Conservation (phyloP, 2,329 filamentous ascomycete species). For the Nectriaceae sp. region DNA sequence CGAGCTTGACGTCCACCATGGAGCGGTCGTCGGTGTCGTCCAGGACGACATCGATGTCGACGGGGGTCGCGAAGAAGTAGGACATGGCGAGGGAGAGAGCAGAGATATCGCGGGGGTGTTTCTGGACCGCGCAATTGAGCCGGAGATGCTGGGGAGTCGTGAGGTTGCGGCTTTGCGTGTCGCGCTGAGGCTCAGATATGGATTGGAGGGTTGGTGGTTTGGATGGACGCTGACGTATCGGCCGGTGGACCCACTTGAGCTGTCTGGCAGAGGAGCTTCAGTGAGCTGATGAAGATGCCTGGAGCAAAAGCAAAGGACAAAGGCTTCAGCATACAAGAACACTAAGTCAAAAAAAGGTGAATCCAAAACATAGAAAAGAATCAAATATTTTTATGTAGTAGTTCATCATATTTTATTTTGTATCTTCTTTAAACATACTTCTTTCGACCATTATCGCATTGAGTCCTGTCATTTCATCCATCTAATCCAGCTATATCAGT, state of each 20-base stretch:
- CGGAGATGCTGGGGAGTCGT: neutral
- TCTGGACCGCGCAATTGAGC: slow-evolving; percentile 1
- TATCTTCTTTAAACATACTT: too few relatives aligned
- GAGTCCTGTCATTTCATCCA: too few relatives aligned
- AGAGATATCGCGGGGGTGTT: slow-evolving; percentile 1
- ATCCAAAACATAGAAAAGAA: neutral
- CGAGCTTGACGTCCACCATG: slow-evolving; percentile 96
- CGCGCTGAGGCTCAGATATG: slow-evolving; percentile 21
- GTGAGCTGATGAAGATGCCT: slow-evolving; percentile 8
- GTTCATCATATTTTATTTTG: neutral
- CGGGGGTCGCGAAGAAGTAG: slow-evolving; percentile 96
- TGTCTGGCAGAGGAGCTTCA: slow-evolving; percentile 5
- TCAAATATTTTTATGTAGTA: neutral
- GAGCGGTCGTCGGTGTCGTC: slow-evolving; percentile 92
- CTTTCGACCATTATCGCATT: too few relatives aligned
- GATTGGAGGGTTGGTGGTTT: too few relatives aligned
- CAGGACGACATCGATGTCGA: slow-evolving; percentile 98
- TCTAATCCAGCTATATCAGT: neutral
- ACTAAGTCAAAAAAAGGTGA: neutral
- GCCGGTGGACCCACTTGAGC: slow-evolving; percentile 29
- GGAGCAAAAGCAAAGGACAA: too few relatives aligned
- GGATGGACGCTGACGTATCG: slow-evolving; percentile 37
- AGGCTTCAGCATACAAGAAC: too few relatives aligned
- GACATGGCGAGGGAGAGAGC: slow-evolving; percentile 64
- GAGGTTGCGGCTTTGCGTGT: slow-evolving; percentile 4